Percentiles rank a stretch among this genome's conserved stretches.
Conservation (phyloP, 495 filamentous ascomycete species). For the Penicillium cosmopolitanum region DNA sequence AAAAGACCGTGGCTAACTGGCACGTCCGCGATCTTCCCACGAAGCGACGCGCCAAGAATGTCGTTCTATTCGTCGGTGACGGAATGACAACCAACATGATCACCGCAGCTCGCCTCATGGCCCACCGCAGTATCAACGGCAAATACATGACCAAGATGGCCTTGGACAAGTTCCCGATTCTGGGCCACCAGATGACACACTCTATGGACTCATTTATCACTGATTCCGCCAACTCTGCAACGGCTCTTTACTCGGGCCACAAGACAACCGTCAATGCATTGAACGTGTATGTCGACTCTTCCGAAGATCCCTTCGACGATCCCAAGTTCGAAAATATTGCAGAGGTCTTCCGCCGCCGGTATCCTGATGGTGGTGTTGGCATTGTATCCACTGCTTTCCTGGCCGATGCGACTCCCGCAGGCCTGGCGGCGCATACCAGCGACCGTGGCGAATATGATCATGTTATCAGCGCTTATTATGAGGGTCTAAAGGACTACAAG, state of each 20-base stretch:
- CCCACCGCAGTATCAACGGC: conserved; percentile 74
- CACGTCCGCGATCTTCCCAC: conserved; percentile 65
- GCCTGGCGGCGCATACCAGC: conserved; percentile 66
- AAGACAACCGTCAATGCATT: conserved; percentile 75
- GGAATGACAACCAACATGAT: conserved; percentile 84
- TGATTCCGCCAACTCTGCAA: conserved; percentile 76
- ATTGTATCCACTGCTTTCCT: conserved; percentile 71
- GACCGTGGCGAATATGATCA: conserved; percentile 62
- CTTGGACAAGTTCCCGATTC: conserved; percentile 72
- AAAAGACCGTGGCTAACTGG: conserved; percentile 69
- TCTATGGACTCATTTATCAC: conserved; percentile 78
- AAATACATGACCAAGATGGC: conserved; percentile 68
- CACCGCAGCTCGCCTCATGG: conserved; percentile 71
- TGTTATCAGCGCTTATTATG: conserved; percentile 63
- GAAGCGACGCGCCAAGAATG: conserved; percentile 73
- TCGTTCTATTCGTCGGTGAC: conserved; percentile 77
- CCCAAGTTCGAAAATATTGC: conserved; percentile 79
- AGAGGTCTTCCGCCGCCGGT: conserved; percentile 66
- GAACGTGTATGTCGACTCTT: conserved; percentile 73
- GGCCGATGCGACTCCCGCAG: conserved; percentile 74
- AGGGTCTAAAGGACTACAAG: conserved; percentile 62
- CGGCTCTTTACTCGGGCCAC: conserved; percentile 73
- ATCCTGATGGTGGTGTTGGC: conserved; percentile 54
- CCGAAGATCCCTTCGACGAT: conserved; percentile 66
- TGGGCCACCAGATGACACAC: conserved; percentile 73